phyloP scores from a whole-genome alignment of 768 basidiomycete species.

The Cystobasidium onofrii region DNA sequence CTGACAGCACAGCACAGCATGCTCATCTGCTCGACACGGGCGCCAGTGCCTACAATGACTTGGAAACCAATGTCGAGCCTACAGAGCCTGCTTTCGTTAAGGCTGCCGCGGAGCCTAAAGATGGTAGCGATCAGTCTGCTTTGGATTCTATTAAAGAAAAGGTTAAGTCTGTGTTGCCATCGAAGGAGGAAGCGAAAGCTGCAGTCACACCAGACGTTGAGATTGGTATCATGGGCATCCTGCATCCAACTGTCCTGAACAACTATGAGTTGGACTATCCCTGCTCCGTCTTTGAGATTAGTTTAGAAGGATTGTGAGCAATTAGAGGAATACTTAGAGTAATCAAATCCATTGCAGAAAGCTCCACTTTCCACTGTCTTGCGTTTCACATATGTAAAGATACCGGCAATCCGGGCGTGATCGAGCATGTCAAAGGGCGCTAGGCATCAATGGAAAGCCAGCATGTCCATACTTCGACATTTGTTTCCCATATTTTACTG shows the following conservation, averaged over 20 bases:
- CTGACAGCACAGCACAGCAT: conserved; percentile 43
- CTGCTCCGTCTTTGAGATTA: conserved; percentile 54
- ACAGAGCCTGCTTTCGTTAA: conserved; percentile 26
- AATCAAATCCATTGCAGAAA: background rate
- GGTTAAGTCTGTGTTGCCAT: conserved; percentile 50
- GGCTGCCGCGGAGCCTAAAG: background rate
- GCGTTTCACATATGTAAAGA: no score
- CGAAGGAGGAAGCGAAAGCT: conserved; percentile 41
- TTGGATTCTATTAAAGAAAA: conserved; percentile 48
- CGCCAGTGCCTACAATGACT: conserved; percentile 34
- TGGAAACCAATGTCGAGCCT: conserved; percentile 24
- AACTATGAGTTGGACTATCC: conserved; percentile 93
- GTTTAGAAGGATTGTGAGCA: conserved; percentile 10
- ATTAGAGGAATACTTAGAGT: background rate
- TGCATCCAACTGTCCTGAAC: conserved; percentile 82
- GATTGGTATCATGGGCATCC: conserved; percentile 83
- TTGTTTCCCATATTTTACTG: background rate
- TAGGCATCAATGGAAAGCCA: no score
- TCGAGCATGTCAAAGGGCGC: background rate
- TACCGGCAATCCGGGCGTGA: background rate
- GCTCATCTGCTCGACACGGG: conserved; percentile 39
- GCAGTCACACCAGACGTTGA: conserved; percentile 53
- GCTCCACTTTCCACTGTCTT: no score
- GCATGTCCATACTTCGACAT: no score
- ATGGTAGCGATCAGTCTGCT: conserved; percentile 23